Evolutionary conservation across 2,329 filamentous ascomycete species (phyloP), one percentile per base, ranked within the genome.

Genomic region (Curvularia spicifera): DNA sequence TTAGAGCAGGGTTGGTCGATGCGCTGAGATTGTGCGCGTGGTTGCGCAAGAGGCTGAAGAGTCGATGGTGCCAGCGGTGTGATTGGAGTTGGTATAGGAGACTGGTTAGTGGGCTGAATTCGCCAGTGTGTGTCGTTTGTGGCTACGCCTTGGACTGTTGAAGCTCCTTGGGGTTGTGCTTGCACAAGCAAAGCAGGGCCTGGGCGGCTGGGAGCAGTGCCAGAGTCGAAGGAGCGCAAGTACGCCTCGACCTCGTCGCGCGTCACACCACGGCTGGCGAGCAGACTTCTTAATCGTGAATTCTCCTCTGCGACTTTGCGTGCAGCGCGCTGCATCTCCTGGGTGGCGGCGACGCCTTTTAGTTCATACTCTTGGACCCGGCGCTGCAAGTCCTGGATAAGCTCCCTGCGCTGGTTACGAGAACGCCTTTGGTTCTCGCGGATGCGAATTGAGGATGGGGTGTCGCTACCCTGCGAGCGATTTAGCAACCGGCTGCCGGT

Each of bases 381-480:
- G 53, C 82, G 78, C 75, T 91, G 89, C 26, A 91, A 82, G 49
- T 88, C 85, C 60, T 86, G 79, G 49, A 91, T 78, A 69, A 91
- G 90, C 70, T 91, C 88, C 77, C 88, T 89, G 64, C 87, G 84
- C 29, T 89, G 83, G 29, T 87, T 87, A 39, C 90, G 86, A 12
- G 87, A 91, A 60, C 89, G 86, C 50, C 90, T 82, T 72, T 92
- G 90, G 70, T 92, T 93, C 66, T 92, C 88, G 60, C 89, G 84
- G 63, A 91, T 87, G 60, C 89, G 87, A 12, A 58, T 59, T 4
- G 67, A 59, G 22, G 57, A 57, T 28, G 63, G 56, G 6, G 58
- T 59, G 35, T 83, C 81, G 13, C 35, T 63, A n/a, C 57, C 53
- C 63, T 65, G 35, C 13, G 7, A 0, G 6, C 9, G 10, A 22